Evolutionary conservation across 2,329 filamentous ascomycete species (phyloP).

Genomic region (Achaetomium macrosporum): DNA sequence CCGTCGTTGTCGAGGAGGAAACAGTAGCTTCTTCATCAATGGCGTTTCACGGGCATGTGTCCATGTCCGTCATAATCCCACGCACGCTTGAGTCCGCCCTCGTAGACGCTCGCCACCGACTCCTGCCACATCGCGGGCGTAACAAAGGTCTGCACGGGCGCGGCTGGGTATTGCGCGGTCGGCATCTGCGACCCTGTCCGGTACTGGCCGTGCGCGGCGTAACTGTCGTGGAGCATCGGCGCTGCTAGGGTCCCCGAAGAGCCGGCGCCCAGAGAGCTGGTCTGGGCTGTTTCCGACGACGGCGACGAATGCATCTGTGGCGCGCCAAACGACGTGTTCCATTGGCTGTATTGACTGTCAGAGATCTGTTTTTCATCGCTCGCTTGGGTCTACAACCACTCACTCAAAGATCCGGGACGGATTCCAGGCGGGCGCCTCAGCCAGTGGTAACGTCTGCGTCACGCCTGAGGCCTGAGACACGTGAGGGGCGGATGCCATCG

Average conservation of each 20-base stretch:
- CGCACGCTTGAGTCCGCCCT: conserved; percentile 55
- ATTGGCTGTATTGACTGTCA: conserved; percentile 58
- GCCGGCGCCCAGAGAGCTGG: conserved; percentile 48
- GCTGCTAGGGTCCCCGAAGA: conserved; percentile 51
- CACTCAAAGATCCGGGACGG: conserved; percentile 86
- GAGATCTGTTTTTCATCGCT: not conserved
- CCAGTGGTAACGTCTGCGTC: conserved; percentile 50
- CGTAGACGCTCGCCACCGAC: conserved; percentile 63
- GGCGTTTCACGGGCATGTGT: conserved; percentile 22
- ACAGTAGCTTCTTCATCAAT: conserved; percentile 6
- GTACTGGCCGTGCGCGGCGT: conserved; percentile 41
- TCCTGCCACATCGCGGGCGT: conserved; percentile 71
- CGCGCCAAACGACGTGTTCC: conserved; percentile 90
- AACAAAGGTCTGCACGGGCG: conserved; percentile 54
- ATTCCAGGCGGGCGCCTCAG: conserved; percentile 70
- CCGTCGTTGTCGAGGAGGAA: not conserved
- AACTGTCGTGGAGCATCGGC: conserved; percentile 48
- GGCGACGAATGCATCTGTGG: conserved; percentile 44
- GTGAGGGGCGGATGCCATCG: conserved; percentile 55
- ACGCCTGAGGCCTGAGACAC: conserved; percentile 49
- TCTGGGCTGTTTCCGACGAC: conserved; percentile 38
- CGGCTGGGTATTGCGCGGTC: conserved; percentile 47
- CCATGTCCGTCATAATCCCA: conserved; percentile 50
- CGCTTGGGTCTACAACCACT: conserved; percentile 35
- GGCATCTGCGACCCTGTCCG: conserved; percentile 42